Evolutionary conservation across 177 flowering plant species (phyloP).

Genomic region (Vitis hybrid): DNA sequence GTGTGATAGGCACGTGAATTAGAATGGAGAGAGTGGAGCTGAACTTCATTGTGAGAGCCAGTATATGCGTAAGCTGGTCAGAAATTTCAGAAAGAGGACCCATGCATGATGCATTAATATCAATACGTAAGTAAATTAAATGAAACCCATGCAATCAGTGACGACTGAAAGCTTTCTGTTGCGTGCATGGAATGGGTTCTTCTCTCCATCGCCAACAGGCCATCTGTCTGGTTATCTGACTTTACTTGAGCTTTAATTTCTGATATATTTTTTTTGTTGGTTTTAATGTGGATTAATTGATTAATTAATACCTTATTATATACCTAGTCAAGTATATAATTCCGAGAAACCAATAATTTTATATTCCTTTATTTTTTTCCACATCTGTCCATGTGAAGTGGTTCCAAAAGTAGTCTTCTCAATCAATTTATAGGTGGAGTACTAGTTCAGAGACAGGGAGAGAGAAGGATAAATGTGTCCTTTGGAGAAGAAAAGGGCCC

Average conservation of each 20-base stretch:
- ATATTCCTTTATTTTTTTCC: neutral
- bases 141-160: constrained; percentile 25
- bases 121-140: constrained; percentile 6
- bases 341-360: too few species aligned
- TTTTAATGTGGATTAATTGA: neutral
- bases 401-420: neutral
- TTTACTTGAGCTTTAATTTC: neutral
- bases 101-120: neutral
- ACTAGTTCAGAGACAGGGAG: neutral
- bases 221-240: constrained; percentile 33
- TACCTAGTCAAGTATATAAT: neutral
- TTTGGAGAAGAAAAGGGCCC: constrained; percentile 3
- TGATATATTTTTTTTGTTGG: neutral
- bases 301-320: neutral
- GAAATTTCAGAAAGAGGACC: neutral
- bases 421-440: neutral
- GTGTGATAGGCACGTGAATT: too few species aligned
- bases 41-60: too few species aligned
- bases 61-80: neutral
- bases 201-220: constrained; percentile 27
- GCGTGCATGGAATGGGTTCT: constrained; percentile 42
- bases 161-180: constrained; percentile 14
- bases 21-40: too few species aligned
- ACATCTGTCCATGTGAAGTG: too few species aligned
- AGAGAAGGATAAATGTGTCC: constrained; percentile 2